These are phyloP conservation scores for Aspergillus fischeri DNA, from an alignment of 2,329 filamentous ascomycete species.

Conservation along the genomic window DNA sequence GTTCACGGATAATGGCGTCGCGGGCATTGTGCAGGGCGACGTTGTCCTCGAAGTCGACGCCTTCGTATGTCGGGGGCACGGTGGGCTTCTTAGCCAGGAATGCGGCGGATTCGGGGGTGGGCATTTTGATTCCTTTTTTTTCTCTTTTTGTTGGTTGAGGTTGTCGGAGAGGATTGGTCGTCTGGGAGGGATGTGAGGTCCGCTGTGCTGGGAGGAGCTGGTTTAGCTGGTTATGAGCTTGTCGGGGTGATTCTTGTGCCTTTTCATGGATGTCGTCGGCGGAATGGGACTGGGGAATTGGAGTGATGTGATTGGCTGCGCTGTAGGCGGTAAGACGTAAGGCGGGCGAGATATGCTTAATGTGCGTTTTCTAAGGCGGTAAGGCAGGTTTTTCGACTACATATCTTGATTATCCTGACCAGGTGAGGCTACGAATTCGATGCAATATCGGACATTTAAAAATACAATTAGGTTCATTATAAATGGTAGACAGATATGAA, in stretches of 20 bases:
- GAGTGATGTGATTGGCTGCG: slow-evolving; percentile 24
- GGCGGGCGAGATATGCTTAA: not conserved
- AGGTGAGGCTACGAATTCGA: not conserved
- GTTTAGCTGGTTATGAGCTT: slow-evolving; percentile 16
- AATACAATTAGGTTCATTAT: not conserved
- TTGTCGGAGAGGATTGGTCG: not conserved
- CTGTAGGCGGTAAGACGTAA: slow-evolving; percentile 16
- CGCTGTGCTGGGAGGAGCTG: slow-evolving; percentile 2
- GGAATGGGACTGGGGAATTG: slow-evolving; percentile 19
- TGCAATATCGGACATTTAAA: not conserved
- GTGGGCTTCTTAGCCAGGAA: slow-evolving; percentile 64
- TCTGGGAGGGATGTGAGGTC: slow-evolving; percentile 5
- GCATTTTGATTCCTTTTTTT: slow-evolving; percentile 45
- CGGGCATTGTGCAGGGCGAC: slow-evolving; percentile 60
- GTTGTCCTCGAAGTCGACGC: slow-evolving; percentile 65
- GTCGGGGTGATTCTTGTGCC: slow-evolving; percentile 15
- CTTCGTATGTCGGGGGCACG: slow-evolving; percentile 62
- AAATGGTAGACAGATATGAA: not conserved
- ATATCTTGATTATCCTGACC: not conserved
- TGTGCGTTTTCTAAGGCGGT: not conserved
- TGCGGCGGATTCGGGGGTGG: slow-evolving; percentile 59
- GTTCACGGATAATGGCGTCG: slow-evolving; percentile 62
- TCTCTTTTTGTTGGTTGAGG: not conserved
- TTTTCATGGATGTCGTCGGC: slow-evolving; percentile 10
- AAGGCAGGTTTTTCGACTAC: not conserved